phyloP scores from a whole-genome alignment of 352 stramenopile genomes.

The Pythium grandisporangium region DNA sequence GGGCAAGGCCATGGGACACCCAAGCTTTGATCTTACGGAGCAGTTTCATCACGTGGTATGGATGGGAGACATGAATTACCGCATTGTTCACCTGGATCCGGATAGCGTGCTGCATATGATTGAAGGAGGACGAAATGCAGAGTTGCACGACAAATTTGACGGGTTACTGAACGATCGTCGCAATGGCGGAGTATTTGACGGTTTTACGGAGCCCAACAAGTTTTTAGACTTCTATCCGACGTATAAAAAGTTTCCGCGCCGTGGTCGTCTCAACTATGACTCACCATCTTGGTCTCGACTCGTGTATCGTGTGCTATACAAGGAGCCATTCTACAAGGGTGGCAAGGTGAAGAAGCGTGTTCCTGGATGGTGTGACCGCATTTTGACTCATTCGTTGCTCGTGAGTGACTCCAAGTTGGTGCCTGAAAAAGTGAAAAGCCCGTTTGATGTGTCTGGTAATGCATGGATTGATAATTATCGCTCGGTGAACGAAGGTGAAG shows the following conservation, averaged over 20 bases:
- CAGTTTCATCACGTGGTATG: constrained; percentile 88
- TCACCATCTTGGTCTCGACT: constrained; percentile 57
- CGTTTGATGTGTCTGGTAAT: constrained; percentile 21
- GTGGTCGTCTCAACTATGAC: constrained; percentile 48
- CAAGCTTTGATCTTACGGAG: constrained; percentile 74
- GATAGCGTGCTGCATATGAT: constrained; percentile 76
- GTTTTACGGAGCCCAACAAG: constrained; percentile 75
- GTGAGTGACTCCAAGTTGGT: constrained; percentile 73
- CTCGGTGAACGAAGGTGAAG: constrained; percentile 69
- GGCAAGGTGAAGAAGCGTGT: constrained; percentile 86
- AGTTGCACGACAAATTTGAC: constrained; percentile 82
- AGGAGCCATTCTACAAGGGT: constrained; percentile 87
- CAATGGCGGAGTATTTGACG: constrained; percentile 67
- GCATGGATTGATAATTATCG: constrained; percentile 79
- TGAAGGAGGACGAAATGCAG: constrained; percentile 56
- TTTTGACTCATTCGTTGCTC: constrained; percentile 74
- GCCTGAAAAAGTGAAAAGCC: constrained; percentile 64
- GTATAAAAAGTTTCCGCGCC: constrained; percentile 84
- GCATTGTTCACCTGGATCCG: constrained; percentile 65
- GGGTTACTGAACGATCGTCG: constrained; percentile 70
- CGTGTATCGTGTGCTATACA: constrained; percentile 78
- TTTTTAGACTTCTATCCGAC: constrained; percentile 86
- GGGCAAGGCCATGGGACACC: constrained; percentile 70
- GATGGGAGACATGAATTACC: constrained; percentile 88
- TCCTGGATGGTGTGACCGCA: constrained; percentile 81